Evolutionary conservation across 352 stramenopile genomes (phyloP).

Genomic region (Phytophthora pseudosyringae): DNA sequence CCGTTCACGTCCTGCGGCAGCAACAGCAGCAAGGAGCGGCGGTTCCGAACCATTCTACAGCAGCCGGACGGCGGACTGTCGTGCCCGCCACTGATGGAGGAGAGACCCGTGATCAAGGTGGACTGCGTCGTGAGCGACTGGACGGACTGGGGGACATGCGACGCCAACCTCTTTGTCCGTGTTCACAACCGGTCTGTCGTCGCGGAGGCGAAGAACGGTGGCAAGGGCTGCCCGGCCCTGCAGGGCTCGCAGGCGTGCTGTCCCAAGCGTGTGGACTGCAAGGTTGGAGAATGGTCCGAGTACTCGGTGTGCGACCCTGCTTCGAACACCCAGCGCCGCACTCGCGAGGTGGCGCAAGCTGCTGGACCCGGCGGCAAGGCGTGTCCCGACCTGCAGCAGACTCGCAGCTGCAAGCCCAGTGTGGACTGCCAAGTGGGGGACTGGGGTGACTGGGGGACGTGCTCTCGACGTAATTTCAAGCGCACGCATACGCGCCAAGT

Average conservation of each 20-base stretch:
- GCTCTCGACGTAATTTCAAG: slow-evolving; percentile 39
- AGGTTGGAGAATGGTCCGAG: slow-evolving; percentile 54
- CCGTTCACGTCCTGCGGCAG: slow-evolving; percentile 52
- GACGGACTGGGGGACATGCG: slow-evolving; percentile 44
- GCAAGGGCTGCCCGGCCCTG: slow-evolving; percentile 45
- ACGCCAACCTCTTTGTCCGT: slow-evolving; percentile 25
- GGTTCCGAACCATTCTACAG: slow-evolving; percentile 48
- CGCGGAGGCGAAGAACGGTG: slow-evolving; percentile 34
- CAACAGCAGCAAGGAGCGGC: slow-evolving; percentile 26
- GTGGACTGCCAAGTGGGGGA: slow-evolving; percentile 70
- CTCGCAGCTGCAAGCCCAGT: slow-evolving; percentile 41
- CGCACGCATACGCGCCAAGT: slow-evolving; percentile 50
- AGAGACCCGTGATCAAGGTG: slow-evolving; percentile 48
- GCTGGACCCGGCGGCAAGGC: slow-evolving; percentile 44
- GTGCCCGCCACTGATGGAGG: slow-evolving; percentile 54
- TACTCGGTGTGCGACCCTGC: slow-evolving; percentile 50
- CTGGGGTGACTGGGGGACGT: slow-evolving; percentile 50
- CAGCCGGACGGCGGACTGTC: slow-evolving; percentile 44
- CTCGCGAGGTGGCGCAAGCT: slow-evolving; percentile 40
- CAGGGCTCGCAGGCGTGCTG: slow-evolving; percentile 41
- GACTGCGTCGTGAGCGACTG: slow-evolving; percentile 51
- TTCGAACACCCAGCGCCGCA: slow-evolving; percentile 58
- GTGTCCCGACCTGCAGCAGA: slow-evolving; percentile 48
- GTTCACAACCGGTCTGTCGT: slow-evolving; percentile 43
- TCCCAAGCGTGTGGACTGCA: slow-evolving; percentile 53